These are phyloP conservation scores for Kluyveromyces marxianus DNA, from an alignment of 1,139 yeast species.

Conservation along the genomic window DNA sequence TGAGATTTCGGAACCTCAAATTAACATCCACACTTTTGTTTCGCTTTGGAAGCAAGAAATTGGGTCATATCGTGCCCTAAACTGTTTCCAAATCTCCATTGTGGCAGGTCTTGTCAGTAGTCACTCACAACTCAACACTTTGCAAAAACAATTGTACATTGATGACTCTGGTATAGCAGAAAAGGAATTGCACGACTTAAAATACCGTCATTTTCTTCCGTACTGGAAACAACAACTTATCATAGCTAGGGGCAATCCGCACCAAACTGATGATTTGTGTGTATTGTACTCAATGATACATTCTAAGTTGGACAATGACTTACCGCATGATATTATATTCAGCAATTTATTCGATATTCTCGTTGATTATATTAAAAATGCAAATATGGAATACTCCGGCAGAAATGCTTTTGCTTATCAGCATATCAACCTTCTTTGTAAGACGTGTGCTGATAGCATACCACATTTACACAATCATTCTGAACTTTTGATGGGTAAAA, in stretches of 20 bases:
- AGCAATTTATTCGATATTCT: constrained; percentile 11
- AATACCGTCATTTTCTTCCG: constrained; percentile 17
- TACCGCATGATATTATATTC: constrained; percentile 16
- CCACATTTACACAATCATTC: background rate
- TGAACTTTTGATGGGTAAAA: background rate
- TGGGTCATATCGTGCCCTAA: constrained; percentile 16
- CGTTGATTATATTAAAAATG: constrained; percentile 10
- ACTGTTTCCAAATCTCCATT: constrained; percentile 18
- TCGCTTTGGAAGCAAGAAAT: constrained; percentile 18
- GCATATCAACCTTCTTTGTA: constrained; percentile 6
- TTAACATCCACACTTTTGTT: constrained; percentile 19
- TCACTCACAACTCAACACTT: constrained; percentile 8
- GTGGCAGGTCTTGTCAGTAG: constrained; percentile 23
- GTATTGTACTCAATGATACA: constrained; percentile 13
- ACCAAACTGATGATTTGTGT: constrained; percentile 7
- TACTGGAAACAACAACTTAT: constrained; percentile 15
- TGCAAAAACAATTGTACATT: constrained; percentile 18
- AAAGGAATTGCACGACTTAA: constrained; percentile 18
- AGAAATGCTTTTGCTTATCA: constrained; percentile 5
- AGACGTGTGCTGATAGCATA: constrained; percentile 5
- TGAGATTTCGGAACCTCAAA: constrained; percentile 26
- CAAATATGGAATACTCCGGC: background rate
- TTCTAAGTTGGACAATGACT: constrained; percentile 6
- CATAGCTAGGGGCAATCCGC: constrained; percentile 2
- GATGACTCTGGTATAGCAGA: constrained; percentile 19